phyloP scores from a whole-genome alignment of 352 stramenopile species.

The Pythium guiyangense region DNA sequence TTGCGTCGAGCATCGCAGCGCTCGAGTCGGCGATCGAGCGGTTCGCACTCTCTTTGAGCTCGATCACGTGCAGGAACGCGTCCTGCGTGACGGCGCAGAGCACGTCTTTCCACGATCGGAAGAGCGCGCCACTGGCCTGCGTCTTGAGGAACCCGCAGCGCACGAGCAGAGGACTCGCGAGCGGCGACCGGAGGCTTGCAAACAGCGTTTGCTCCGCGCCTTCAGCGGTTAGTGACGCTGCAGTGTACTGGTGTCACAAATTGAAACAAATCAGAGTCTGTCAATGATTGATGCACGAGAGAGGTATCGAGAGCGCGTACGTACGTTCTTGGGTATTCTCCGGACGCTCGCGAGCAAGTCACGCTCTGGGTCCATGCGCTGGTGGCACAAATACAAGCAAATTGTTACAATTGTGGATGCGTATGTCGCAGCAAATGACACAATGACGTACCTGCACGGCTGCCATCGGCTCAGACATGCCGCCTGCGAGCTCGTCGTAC shows the following conservation, averaged over 20 bases:
- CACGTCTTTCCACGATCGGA: conserved; percentile 73
- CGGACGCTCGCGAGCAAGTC: conserved; percentile 74
- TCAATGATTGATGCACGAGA: too few species aligned
- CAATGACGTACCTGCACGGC: conserved; percentile 40
- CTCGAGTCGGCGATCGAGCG: conserved; percentile 46
- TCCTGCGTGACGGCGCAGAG: conserved; percentile 78
- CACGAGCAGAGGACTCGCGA: conserved; percentile 65
- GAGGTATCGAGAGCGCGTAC: too few species aligned
- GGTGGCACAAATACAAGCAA: not conserved
- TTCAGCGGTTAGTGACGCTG: conserved; percentile 56
- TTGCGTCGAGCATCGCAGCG: conserved; percentile 53
- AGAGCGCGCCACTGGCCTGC: conserved; percentile 66
- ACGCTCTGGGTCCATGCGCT: conserved; percentile 78
- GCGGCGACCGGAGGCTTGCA: conserved; percentile 50
- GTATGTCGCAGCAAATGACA: conserved; percentile 2
- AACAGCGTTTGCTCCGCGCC: conserved; percentile 59
- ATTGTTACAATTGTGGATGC: not conserved
- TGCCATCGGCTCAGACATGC: conserved; percentile 62
- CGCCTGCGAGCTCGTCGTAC: conserved; percentile 62
- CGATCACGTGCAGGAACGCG: conserved; percentile 63
- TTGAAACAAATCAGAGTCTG: too few species aligned
- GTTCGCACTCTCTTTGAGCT: conserved; percentile 63
- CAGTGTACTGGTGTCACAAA: conserved; percentile 43
- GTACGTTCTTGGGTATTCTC: conserved; percentile 82
- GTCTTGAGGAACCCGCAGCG: conserved; percentile 76